Conservation (phyloP, 2,329 filamentous ascomycete species). For the Macrophomina pseudophaseolina region DNA sequence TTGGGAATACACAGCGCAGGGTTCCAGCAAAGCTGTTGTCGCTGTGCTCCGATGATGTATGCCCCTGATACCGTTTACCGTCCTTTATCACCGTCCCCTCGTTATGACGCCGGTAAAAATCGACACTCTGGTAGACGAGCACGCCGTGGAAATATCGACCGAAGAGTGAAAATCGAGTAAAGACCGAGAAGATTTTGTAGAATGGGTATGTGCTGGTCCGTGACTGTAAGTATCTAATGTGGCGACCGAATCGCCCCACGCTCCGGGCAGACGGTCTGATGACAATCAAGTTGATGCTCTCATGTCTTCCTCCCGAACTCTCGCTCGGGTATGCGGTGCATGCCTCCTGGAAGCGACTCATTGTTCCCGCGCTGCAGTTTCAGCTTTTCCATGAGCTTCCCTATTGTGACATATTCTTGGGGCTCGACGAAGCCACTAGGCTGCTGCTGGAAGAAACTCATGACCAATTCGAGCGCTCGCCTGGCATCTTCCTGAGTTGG, state of each 20-base stretch:
- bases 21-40: slow-evolving; percentile 18
- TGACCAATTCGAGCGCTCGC: slow-evolving; percentile 77
- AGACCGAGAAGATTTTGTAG: slow-evolving; percentile 13
- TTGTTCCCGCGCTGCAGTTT: slow-evolving; percentile 64
- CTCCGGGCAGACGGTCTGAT: not conserved
- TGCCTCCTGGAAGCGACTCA: slow-evolving; percentile 38
- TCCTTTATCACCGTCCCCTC: slow-evolving; percentile 21
- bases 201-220: slow-evolving; percentile 18
- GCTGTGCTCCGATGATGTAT: slow-evolving; percentile 23
- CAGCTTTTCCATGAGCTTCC: slow-evolving; percentile 85
- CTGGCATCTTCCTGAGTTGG: slow-evolving; percentile 85
- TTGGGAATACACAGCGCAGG: slow-evolving; percentile 2
- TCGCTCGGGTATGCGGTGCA: slow-evolving; percentile 42
- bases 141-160: slow-evolving; percentile 18
- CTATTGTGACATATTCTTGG: slow-evolving; percentile 75
- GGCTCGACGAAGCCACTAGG: slow-evolving; percentile 73
- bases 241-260: not conserved
- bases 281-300: not conserved
- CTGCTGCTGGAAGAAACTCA: slow-evolving; percentile 79
- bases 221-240: slow-evolving; percentile 9
- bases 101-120: slow-evolving; percentile 23
- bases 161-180: slow-evolving; percentile 24
- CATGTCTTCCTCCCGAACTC: slow-evolving; percentile 22
- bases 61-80: slow-evolving; percentile 21
- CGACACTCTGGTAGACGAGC: slow-evolving; percentile 4